Evolutionary conservation across 306 rosid species (phyloP), one percentile per base, ranked within the genome.

Genomic region (Quercus rubra): DNA sequence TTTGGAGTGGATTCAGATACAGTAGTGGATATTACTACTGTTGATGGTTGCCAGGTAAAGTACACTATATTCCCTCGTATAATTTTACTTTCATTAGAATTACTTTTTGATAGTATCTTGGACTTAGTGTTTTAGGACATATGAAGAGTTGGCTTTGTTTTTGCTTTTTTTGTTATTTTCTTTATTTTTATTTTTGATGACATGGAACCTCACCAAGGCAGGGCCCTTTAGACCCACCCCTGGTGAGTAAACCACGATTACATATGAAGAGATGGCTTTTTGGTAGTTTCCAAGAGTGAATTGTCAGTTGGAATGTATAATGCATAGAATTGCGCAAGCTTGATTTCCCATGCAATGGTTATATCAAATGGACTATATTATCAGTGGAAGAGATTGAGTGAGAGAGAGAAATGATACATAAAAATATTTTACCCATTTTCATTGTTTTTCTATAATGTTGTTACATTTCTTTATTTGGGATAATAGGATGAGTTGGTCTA

Each of bases 11-110:
- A 95, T 58, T 61, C 99, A 46, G 94, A 91, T 87, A 81, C 87
- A 85, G 71, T 91, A 78, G 95, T 92, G 82, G 99, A 92, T 81
- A 90, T 92, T 64, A 90, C 93, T 55, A 94, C 96, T 28, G 91
- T 94, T 33, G 99, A 94, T 77, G 99, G 99, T 77, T 94, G 97
- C 87, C 99, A 92, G 99, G 99, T 94, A 87, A 75, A 71, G 51
- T 52, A 55, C 82, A 74, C 52, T 70, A 85, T 77, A 38, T 74
- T 76, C 83, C 51, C 15, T 5, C 7, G 5, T 73, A 21, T 46
- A 23, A 6, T 23, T 56, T 38, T 75, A 46, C 14, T 25, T 59
- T 20, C 15, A 7, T 55, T 54, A 1, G 33, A 43, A 23, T 55
- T 31, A 3, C 8, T 63, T 28, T 25, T 3, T 25, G 38, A 1